Conservation (phyloP, 108 stramenopile species). For the Pseudonitzschia delicatissima region DNA sequence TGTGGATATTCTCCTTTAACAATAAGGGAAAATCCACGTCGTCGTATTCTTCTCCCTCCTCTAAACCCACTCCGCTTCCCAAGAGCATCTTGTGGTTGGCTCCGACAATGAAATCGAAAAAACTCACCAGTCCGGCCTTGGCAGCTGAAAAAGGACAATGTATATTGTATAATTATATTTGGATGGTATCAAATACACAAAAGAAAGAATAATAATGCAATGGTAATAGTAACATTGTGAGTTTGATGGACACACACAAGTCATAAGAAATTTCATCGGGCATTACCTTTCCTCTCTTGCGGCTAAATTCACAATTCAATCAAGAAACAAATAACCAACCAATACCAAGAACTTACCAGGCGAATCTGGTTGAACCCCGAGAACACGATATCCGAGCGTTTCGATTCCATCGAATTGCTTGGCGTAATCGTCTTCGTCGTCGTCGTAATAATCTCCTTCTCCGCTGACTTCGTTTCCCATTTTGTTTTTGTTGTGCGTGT, state of each 20-base stretch:
- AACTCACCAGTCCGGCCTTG: slow-evolving; percentile 88
- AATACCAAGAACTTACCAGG: slow-evolving; percentile 65
- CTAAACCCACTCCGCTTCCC: slow-evolving; percentile 65
- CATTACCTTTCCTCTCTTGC: too few species aligned
- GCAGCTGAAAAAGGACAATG: slow-evolving; percentile 25
- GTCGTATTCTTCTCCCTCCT: slow-evolving; percentile 79
- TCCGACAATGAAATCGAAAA: slow-evolving; percentile 95
- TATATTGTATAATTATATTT: background rate
- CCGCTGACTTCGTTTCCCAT: background rate
- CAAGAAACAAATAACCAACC: too few species aligned
- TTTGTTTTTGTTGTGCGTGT: background rate
- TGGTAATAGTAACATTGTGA: too few species aligned
- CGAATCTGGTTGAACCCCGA: slow-evolving; percentile 92
- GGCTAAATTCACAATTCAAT: too few species aligned
- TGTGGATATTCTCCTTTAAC: slow-evolving; percentile 51
- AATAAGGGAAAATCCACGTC: slow-evolving; percentile 72
- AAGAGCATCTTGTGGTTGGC: slow-evolving; percentile 71
- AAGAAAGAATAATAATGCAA: background rate
- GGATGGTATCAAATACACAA: background rate
- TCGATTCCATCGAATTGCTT: slow-evolving; percentile 76
- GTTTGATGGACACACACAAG: background rate
- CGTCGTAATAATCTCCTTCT: background rate
- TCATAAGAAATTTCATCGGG: too few species aligned
- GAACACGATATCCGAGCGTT: slow-evolving; percentile 90
- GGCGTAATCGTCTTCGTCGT: slow-evolving; percentile 27